A percentile compares a stretch with the other conserved stretches of the same genome.
phyloP scores from a whole-genome alignment of 192 early-diverging fungal species.

The Pecoramyces ruminantium region DNA sequence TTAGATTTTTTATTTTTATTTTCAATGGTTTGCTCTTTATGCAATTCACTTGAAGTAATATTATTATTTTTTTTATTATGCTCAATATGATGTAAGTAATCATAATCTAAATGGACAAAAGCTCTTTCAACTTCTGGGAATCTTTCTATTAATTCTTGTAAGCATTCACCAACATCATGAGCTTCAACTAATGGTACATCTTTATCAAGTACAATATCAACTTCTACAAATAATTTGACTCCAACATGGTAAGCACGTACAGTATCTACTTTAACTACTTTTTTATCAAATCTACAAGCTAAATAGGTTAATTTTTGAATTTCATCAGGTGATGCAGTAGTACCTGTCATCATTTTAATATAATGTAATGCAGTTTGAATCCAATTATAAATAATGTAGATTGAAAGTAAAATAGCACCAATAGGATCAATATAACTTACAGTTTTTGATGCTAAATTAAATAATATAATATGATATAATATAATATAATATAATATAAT shows the following conservation, averaged over 20 bases:
- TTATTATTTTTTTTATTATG: conserved; percentile 18
- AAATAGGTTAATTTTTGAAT: conserved; percentile 5
- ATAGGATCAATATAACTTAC: not conserved
- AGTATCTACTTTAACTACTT: conserved; percentile 56
- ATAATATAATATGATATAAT: too few relatives aligned
- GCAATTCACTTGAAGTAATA: too few relatives aligned
- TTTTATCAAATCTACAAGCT: conserved; percentile 55
- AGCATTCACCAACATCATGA: conserved; percentile 84
- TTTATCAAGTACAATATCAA: conserved; percentile 85
- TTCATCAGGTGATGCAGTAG: not conserved
- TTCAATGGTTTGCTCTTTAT: too few relatives aligned
- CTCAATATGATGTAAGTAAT: conserved; percentile 67
- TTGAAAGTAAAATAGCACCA: not conserved
- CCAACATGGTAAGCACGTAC: conserved; percentile 78
- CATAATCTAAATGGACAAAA: conserved; percentile 91
- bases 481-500: too few relatives aligned
- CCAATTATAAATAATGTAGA: not conserved
- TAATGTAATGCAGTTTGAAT: not conserved
- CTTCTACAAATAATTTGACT: conserved; percentile 78
- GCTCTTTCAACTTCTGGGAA: conserved; percentile 75
- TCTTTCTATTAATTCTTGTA: conserved; percentile 76
- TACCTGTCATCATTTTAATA: not conserved
- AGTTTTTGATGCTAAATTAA: not conserved
- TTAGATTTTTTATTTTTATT: too few relatives aligned
- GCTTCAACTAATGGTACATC: conserved; percentile 56